Evolutionary conservation across 768 basidiomycete genomes (phyloP).

Genomic region (Gyrodon lividus): DNA sequence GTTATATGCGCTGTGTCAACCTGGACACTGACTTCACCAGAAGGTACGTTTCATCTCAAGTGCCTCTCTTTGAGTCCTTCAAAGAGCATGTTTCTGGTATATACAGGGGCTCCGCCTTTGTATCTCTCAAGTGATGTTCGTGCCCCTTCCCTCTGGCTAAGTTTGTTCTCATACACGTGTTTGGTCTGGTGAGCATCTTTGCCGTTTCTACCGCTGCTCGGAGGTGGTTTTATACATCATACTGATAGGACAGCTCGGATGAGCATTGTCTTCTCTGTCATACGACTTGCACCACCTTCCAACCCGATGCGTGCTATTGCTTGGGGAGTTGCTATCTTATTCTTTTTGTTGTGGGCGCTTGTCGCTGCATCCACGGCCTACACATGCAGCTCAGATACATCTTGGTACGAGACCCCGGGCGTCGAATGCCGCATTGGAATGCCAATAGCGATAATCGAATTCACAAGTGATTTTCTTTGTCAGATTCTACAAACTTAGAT

Average conservation of each 20-base stretch:
- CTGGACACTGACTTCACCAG: slow-evolving; percentile 5
- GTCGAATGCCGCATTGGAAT: slow-evolving; percentile 4
- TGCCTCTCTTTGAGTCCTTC: background rate
- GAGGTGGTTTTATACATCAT: background rate
- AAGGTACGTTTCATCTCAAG: slow-evolving; percentile 1
- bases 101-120: background rate
- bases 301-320: slow-evolving; percentile 1
- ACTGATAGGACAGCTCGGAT: slow-evolving; percentile 11
- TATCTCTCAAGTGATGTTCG: background rate
- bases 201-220: background rate
- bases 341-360: slow-evolving; percentile 12
- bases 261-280: slow-evolving; percentile 16
- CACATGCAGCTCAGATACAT: slow-evolving; percentile 7
- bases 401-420: slow-evolving; percentile 5
- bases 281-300: slow-evolving; percentile 3
- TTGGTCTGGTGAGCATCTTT: slow-evolving; percentile 8
- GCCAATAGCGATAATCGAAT: slow-evolving; percentile 1
- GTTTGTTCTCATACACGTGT: slow-evolving; percentile 2
- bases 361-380: slow-evolving; percentile 8
- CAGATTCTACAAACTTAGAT: background rate
- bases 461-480: slow-evolving; percentile 2
- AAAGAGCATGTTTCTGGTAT: background rate
- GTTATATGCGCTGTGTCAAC: slow-evolving; percentile 6
- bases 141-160: slow-evolving; percentile 5
- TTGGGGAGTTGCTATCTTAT: background rate